Base-by-base conservation (phyloP, 305 asterid genomes). In the Fraxinus paxiana region DNA sequence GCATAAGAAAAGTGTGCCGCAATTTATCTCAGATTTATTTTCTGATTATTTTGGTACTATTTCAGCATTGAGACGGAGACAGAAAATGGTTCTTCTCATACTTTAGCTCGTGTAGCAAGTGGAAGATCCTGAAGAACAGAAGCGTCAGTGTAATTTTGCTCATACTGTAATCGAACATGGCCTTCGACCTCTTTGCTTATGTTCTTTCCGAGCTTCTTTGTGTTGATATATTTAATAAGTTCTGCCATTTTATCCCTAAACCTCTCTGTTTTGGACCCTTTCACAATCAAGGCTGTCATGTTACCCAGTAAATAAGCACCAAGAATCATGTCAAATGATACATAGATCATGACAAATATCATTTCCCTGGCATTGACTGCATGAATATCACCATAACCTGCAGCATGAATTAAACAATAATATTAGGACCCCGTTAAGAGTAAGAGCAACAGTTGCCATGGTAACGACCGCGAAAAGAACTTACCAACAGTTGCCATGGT, bases 401-500 rank as follows among this genome's bases (percentile, higher is more conserved):
- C 72, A 79, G 63, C 35, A 76, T 8, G 54, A 69, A 59, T 15
- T 22, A 70, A 75, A 82, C 31, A 28, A 48, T 6, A 74, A 74
- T 38, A 80, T 80, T 31, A 80, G 70, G 70, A 17, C 8, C 24
- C 63, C 17, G 24, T 51, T 51, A 5, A 51, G 9, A 51, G 63
- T 51, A 51, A n/a, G 24, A 59, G 10, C 10, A 59, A 12, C 31
- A 59, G 4, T 56, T n/a, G 3, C 28, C 24, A 2, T 7, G 28
- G 67, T 18, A 56, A n/a, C 8, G 0, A 56, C 67, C 1, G 4
- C 1, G 41, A 82, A 46, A 76, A 65, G 75, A 83, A 79, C 87
- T 77, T 83, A 91, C 97, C 97, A 48, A 92, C 97, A 67, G 97
- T 92, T 6, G 93, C 97, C 97, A 92, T 90, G 67, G 97, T 92